Evolutionary conservation across 305 asterid species (phyloP), one percentile per base, ranked within the genome.

Genomic region (Solanum aculeatissimum): DNA sequence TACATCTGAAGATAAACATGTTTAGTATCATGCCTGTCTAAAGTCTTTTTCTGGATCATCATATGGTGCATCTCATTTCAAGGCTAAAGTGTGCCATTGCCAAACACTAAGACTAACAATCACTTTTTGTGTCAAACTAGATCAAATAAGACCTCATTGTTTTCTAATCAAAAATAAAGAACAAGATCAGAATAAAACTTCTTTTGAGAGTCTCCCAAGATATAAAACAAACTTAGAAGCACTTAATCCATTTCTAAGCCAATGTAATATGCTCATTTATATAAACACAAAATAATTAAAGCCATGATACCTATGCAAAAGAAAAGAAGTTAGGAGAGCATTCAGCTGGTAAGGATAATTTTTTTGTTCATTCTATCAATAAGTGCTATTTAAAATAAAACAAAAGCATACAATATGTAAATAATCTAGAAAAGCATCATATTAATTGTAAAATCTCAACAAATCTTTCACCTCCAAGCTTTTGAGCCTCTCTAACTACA

Each of bases 401-500:
- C 60, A 74, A 74, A 74, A 15, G 23, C 60, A 63, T 51, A 63
- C 29, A 82, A 82, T 62, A 23, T 74, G 60, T 32, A 57, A 63
- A 69, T 70, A 49, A 42, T 29, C 80, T 63, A 19, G 16, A 57
- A 69, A n/a, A 60, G 40, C 79, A 68, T 42, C 80, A 70, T 27
- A 43, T 83, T 65, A 83, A 62, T 12, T 53, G 85, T 38, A 81
- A 45, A n/a, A 29, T 79, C 72, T 38, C 57, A 62, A 9, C 83
- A 45, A n/a, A 68, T 58, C 15, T 75, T 80, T 83, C 85, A 96
- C 99, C 99, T 95, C 98, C 98, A 84, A 92, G 97, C 90, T 91
- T 95, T 80, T 97, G 99, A 84, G 99, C 99, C 92, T 97, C 98
- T 90, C 88, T 94, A 88, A 97, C 89, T 71, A 92, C 92, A 90